A percentile compares a stretch with the other conserved stretches of the same genome.
Evolutionary conservation across 768 basidiomycete genomes (phyloP).

Genomic region (Agrocybe pediades): DNA sequence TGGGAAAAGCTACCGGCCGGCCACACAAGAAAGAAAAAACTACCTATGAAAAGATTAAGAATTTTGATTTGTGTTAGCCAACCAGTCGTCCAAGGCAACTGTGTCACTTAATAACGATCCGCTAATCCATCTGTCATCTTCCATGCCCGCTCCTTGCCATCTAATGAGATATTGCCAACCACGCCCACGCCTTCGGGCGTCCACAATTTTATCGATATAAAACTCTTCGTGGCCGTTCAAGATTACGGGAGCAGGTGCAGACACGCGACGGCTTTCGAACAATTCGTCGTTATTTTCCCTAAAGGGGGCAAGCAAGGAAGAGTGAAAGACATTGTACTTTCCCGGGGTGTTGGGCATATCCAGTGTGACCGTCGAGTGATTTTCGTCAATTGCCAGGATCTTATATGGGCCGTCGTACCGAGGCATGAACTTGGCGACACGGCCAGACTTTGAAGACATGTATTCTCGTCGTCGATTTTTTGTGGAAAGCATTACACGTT

Average conservation of each 20-base stretch:
- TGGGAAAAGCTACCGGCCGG: constrained; percentile 17
- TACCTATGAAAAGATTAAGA: constrained; percentile 1
- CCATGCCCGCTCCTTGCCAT: background rate
- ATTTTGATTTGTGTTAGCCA: background rate
- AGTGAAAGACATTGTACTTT: background rate
- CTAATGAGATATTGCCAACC: background rate
- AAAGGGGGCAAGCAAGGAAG: background rate
- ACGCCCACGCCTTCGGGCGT: background rate
- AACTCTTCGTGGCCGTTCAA: background rate
- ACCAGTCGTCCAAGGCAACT: background rate
- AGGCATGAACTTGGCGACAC: constrained; percentile 38
- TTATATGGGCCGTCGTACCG: constrained; percentile 30
- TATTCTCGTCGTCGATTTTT: constrained; percentile 22
- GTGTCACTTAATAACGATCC: background rate
- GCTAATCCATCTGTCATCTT: background rate
- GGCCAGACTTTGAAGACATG: constrained; percentile 15
- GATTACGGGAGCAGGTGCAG: background rate
- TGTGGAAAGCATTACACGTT: background rate
- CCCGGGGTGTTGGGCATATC: constrained; percentile 15
- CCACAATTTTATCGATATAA: background rate
- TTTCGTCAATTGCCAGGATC: constrained; percentile 14
- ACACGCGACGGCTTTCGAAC: background rate
- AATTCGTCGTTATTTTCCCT: background rate
- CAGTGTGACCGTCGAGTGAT: constrained; percentile 22
- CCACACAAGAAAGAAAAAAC: constrained; percentile 5